Evolutionary conservation across 257 asterid species (phyloP).

Genomic region (Nicotiana knightiana): DNA sequence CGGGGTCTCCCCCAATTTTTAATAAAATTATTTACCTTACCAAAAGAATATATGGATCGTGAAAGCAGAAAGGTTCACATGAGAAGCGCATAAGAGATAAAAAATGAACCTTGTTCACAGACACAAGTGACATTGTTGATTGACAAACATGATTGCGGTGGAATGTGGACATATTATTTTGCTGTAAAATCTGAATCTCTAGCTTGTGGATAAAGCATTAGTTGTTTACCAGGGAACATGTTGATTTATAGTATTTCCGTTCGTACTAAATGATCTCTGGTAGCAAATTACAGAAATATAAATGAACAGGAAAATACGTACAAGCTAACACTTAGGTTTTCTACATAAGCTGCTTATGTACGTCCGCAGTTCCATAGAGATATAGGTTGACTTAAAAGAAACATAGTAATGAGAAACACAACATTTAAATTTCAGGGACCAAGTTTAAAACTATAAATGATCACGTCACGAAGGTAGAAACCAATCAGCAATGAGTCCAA

Average conservation of each 20-base stretch:
- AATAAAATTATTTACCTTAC: too few species aligned
- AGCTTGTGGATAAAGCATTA: neutral
- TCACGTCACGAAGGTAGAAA: neutral
- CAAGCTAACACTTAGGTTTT: neutral
- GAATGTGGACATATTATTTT: too few species aligned
- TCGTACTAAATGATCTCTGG: neutral
- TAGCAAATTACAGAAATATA: neutral
- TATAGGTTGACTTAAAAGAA: neutral
- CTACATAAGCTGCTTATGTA: neutral
- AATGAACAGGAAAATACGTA: neutral
- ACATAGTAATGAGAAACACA: neutral
- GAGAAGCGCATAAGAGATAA: too few species aligned
- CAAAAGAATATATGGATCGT: too few species aligned
- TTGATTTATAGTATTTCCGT: neutral
- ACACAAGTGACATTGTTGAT: too few species aligned
- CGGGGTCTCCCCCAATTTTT: too few species aligned
- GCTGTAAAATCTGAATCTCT: neutral
- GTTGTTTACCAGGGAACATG: neutral
- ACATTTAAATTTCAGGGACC: neutral
- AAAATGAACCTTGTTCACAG: too few species aligned
- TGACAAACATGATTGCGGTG: too few species aligned
- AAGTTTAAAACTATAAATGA: neutral
- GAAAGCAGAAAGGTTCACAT: too few species aligned
- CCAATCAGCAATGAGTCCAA: neutral
- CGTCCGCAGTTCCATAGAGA: neutral